These are phyloP conservation scores for Mycena epipterygia DNA, from an alignment of 768 basidiomycete genomes.

Conservation along the genomic window DNA sequence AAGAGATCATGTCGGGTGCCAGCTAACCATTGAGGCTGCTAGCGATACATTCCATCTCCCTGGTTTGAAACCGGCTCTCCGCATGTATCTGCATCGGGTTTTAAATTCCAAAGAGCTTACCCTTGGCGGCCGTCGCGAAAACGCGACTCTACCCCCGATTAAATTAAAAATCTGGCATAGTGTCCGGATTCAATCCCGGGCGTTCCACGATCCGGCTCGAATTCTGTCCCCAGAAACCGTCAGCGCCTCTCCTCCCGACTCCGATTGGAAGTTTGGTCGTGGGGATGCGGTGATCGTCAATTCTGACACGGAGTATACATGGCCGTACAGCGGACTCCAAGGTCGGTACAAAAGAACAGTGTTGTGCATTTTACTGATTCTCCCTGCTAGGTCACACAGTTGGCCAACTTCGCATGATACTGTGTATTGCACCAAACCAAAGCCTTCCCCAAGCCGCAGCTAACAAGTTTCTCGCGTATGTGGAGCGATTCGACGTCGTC, in stretches of 20 bases:
- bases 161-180: conserved; percentile 25
- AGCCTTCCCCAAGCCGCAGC: too few relatives aligned
- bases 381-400: too few relatives aligned
- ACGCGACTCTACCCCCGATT: not conserved
- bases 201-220: conserved; percentile 16
- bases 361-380: too few relatives aligned
- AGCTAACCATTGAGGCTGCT: conserved; percentile 22
- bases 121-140: not conserved
- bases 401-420: too few relatives aligned
- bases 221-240: conserved; percentile 22
- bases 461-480: too few relatives aligned
- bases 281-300: conserved; percentile 29
- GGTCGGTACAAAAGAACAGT: too few relatives aligned
- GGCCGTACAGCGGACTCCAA: conserved; percentile 29
- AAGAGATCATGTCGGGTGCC: conserved; percentile 4
- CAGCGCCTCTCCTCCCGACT: conserved; percentile 24
- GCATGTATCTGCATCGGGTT: not conserved
- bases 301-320: conserved; percentile 1
- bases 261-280: conserved; percentile 17
- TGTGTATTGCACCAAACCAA: too few relatives aligned
- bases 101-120: not conserved
- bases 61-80: not conserved
- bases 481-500: too few relatives aligned
- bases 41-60: too few relatives aligned
- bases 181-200: conserved; percentile 16